Evolutionary conservation across 2,329 filamentous ascomycete species (phyloP), one percentile per base, ranked within the genome.

Genomic region (Camillea tinctor): DNA sequence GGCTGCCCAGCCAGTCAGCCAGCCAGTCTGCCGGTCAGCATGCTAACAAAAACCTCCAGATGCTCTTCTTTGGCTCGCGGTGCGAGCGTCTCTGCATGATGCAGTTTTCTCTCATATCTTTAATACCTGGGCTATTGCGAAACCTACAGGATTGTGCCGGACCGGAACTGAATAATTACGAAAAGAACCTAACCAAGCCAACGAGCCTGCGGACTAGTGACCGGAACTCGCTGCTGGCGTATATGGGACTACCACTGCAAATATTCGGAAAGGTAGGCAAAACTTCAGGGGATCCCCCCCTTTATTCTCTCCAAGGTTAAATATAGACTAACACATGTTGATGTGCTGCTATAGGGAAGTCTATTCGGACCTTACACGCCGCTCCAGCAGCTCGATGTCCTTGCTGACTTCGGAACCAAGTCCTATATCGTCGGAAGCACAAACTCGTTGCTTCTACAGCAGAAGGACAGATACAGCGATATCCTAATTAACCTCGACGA

Each of bases 371-470:
- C 95, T 0, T 99, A 99, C 72, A 99, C 95, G 1, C 95, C 95
- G 19, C 81, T 99, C 19, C 95, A 99, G 75, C 93, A 97, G 76
- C 87, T 99, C 59, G 94, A 99, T 74, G 84, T 97, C 68, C 84
- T 99, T 49, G 94, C 94, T 56, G 94, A 98, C 76, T 88, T 92
- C 68, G 91, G 92, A 50, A 98, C 95, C 20, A 98, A 97, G 77
- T 97, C 94, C 1, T 99, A 98, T 71, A 90, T 99, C 57, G 93
- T 99, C 59, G 95, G 95, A 64, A 97, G 93, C 66, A 99, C 95
- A 44, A 99, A 99, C 74, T 96, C 93, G 5, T 82, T 99, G 22
- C 82, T 99, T 36, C 80, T 99, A 11, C 93, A 97, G 71, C 95
- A 99, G 74, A 96, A 88, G 74, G 94, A 99, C 73, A 88, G 93